Percentiles rank a stretch among this genome's conserved stretches.
phyloP scores from a whole-genome alignment of 306 rosid species.

The Prosopis cineraria region DNA sequence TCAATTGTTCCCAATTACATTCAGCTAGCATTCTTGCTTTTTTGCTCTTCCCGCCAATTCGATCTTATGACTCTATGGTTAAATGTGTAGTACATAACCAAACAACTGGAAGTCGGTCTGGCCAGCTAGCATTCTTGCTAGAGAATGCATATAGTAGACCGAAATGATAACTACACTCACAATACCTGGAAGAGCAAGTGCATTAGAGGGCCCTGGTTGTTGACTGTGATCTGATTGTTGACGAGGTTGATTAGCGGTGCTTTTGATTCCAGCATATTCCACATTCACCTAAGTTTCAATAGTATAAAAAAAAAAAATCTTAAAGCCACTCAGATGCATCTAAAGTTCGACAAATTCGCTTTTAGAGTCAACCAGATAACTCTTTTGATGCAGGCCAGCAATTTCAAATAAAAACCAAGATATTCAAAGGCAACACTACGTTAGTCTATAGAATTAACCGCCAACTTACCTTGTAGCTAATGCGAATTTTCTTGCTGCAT shows the following conservation, averaged over 20 bases:
- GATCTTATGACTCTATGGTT: too few species aligned
- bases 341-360: not conserved
- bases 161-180: not conserved
- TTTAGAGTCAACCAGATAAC: not conserved
- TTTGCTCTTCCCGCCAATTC: too few species aligned
- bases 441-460: not conserved
- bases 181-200: constrained; percentile 84
- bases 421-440: not conserved
- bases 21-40: not conserved
- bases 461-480: constrained; percentile 64
- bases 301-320: not conserved
- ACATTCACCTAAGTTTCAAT: constrained; percentile 49
- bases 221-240: constrained; percentile 41
- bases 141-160: not conserved
- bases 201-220: constrained; percentile 56
- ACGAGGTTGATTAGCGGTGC: constrained; percentile 50
- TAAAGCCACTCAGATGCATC: not conserved
- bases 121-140: not conserved
- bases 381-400: not conserved
- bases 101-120: too few species aligned
- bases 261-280: constrained; percentile 75
- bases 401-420: not conserved
- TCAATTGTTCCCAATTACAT: not conserved
- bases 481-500: constrained; percentile 72
- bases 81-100: too few species aligned